These are phyloP conservation scores for Firmiana major DNA, from an alignment of 345 rosid genomes.

Conservation along the genomic window DNA sequence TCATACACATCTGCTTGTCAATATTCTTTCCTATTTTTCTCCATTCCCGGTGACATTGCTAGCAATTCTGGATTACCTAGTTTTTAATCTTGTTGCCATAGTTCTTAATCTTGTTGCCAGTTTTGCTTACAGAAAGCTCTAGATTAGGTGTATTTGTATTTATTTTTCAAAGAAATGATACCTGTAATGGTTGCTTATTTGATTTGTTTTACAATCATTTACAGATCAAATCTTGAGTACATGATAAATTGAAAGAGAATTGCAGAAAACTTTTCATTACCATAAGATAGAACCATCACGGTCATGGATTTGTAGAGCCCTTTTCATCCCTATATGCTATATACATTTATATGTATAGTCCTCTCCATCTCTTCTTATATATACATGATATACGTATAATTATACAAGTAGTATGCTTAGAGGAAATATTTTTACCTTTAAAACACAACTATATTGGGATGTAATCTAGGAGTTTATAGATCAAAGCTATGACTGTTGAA, in stretches of 20 bases:
- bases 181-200: too few species aligned
- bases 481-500: slow-evolving; percentile 84
- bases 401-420: neutral
- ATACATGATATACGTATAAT: neutral
- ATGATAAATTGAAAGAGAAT: neutral
- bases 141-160: too few species aligned
- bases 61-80: neutral
- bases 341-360: neutral
- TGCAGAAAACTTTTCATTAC: neutral
- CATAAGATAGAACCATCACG: neutral
- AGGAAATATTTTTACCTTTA: neutral
- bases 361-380: too few species aligned
- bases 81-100: neutral
- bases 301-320: neutral
- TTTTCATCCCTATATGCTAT: neutral
- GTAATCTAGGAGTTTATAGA: slow-evolving; percentile 30
- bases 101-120: neutral
- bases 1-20: neutral
- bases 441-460: neutral
- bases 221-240: too few species aligned
- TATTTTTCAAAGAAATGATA: too few species aligned
- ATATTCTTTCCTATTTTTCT: neutral
- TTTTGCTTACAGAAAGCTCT: neutral
- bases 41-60: neutral
- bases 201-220: too few species aligned